Evolutionary conservation across 371 early-diverging fungal species (phyloP), one percentile per base, ranked within the genome.

Genomic region (Mortierella sp.): DNA sequence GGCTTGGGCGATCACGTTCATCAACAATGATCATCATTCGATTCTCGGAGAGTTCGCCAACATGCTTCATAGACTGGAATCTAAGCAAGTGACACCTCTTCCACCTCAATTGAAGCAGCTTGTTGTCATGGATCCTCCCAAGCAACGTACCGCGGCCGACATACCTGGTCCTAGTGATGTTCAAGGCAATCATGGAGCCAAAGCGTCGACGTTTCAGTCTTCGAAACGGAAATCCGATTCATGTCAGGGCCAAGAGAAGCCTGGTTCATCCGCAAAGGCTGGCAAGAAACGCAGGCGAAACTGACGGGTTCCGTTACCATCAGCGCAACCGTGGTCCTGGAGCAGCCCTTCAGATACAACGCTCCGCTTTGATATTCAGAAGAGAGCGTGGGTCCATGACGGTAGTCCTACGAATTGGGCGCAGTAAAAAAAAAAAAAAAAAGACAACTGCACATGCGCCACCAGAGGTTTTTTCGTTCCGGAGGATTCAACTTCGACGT

Each of bases 1-100:
- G 78, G 65, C 78, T 67, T 83, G 88, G 82, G 82, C 87, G 0
- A 84, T 89, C 49, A 87, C 88, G 6, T 89, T 89, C 61, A 81
- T 89, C 54, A 89, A 89, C 46, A 54, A 86, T 79, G 89, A 89
- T 43, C 81, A 85, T 53, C 74, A 80, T 42, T 57, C 71, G 58
- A 62, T 87, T 39, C 79, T 86, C 51, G 56, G 74, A 52, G 68
- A 84, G n/a, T 80, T 89, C 56, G 83, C 81, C 12, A 71, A 70
- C 27, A 81, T 84, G 73, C 76, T 89, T 4, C 69, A 81, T 49
- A 71, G 60, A 46, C 72, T 84, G 47, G 76, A 81, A 10, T 53
- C 68, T n/a, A 67, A 76, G 3, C 79, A 80, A 54, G 83, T 89
- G 9, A 87, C 87, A 1, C 87, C 89, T 0, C 66, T 89, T 52